These are phyloP conservation scores for Alliaria petiolata DNA, from an alignment of 345 rosid genomes.

Conservation along the genomic window DNA sequence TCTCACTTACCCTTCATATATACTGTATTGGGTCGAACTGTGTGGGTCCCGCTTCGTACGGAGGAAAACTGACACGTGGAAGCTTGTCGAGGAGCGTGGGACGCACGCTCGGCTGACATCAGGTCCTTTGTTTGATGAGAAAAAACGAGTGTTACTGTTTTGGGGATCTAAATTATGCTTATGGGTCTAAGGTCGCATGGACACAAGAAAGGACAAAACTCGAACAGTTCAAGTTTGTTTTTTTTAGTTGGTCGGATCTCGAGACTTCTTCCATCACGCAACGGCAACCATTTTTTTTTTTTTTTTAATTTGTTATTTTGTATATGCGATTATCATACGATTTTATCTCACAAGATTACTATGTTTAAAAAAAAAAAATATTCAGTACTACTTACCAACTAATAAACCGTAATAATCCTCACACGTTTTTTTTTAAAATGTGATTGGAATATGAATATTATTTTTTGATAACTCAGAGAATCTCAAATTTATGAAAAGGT, in stretches of 20 bases:
- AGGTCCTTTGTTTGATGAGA: background rate
- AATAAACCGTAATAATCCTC: background rate
- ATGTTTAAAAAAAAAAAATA: no score
- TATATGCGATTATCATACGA: background rate
- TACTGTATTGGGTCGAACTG: no score
- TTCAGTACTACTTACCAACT: background rate
- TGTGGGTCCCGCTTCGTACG: background rate
- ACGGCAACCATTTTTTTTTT: background rate
- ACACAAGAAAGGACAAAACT: no score
- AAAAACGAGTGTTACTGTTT: constrained; percentile 10
- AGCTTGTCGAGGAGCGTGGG: background rate
- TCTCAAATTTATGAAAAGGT: no score
- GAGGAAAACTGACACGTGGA: background rate
- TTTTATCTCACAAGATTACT: background rate
- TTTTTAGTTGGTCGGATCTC: constrained; percentile 8
- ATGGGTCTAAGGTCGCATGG: no score
- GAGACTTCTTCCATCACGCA: constrained; percentile 21
- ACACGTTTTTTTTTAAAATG: no score
- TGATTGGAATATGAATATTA: no score
- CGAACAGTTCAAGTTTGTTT: background rate
- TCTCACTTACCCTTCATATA: no score
- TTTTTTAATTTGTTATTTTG: background rate
- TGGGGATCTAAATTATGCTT: constrained; percentile 10
- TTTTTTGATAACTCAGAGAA: no score
- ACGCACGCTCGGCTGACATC: constrained; percentile 10